These are phyloP conservation scores for Evernia prunastri DNA, from an alignment of 495 filamentous ascomycete genomes.

Conservation along the genomic window DNA sequence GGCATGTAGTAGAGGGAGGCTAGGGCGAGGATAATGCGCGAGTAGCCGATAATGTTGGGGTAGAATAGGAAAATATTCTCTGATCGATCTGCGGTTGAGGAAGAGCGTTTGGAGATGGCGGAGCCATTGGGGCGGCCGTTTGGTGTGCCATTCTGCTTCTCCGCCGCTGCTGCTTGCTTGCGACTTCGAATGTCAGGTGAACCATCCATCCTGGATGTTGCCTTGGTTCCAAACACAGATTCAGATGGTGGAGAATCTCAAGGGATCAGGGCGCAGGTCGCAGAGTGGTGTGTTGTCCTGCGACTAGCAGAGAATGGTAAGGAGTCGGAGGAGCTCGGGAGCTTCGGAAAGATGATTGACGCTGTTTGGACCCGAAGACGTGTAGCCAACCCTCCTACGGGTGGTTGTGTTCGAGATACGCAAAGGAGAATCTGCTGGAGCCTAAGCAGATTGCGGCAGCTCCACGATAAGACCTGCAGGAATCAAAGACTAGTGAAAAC, in stretches of 20 bases:
- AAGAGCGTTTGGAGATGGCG: neutral
- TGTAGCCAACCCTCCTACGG: neutral
- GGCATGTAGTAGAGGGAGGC: conserved; percentile 98
- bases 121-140: conserved; percentile 22
- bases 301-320: neutral
- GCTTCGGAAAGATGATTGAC: neutral
- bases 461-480: conserved; percentile 9
- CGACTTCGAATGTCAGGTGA: conserved; percentile 16
- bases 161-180: conserved; percentile 18
- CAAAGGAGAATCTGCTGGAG: neutral
- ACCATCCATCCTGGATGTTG: conserved; percentile 10
- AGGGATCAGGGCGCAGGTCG: neutral
- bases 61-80: conserved; percentile 96
- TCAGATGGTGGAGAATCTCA: too few relatives aligned
- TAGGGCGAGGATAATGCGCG: conserved; percentile 78
- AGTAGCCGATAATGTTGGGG: conserved; percentile 91
- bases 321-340: neutral
- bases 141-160: conserved; percentile 13
- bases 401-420: neutral
- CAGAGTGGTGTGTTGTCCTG: neutral
- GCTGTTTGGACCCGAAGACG: neutral
- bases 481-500: neutral
- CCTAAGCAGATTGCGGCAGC: conserved; percentile 3
- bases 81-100: conserved; percentile 31
- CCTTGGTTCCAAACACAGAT: neutral